Evolutionary conservation across 352 stramenopile species (phyloP).

Genomic region (Pythium insidiosum): DNA sequence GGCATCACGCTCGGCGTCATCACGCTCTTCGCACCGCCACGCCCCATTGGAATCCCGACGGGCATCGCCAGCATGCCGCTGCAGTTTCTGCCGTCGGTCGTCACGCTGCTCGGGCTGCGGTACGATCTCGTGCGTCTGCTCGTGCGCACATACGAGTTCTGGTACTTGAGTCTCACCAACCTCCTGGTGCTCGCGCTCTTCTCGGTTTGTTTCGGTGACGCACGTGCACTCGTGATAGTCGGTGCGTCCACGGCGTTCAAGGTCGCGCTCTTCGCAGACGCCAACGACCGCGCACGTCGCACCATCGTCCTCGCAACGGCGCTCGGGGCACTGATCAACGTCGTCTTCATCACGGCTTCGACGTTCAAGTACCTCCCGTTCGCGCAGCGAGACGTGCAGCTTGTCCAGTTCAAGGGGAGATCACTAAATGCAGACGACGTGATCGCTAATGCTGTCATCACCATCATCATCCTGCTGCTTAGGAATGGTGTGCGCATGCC

Average conservation of each 20-base stretch:
- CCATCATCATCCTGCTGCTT: slow-evolving; percentile 11
- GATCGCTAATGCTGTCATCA: slow-evolving; percentile 5
- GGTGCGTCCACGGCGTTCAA: slow-evolving; percentile 6
- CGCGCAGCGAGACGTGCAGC: slow-evolving; percentile 4
- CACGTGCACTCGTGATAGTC: slow-evolving; percentile 2
- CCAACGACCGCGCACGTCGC: slow-evolving; percentile 8
- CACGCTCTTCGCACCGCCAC: slow-evolving; percentile 6
- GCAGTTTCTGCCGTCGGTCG: slow-evolving; percentile 7
- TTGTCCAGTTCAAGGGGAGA: slow-evolving; percentile 2
- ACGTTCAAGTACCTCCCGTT: slow-evolving; percentile 8
- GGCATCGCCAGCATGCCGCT: slow-evolving; percentile 10
- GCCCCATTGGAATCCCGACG: slow-evolving; percentile 1
- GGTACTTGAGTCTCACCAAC: slow-evolving; percentile 15
- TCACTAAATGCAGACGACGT: slow-evolving; percentile 9
- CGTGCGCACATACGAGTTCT: slow-evolving; percentile 10
- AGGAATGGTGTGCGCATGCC: slow-evolving; percentile 11
- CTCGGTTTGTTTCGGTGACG: slow-evolving; percentile 8
- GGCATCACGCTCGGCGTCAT: slow-evolving; percentile 2
- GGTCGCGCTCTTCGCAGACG: slow-evolving; percentile 12
- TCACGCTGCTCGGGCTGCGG: slow-evolving; percentile 5
- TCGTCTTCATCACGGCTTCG: slow-evolving; percentile 3
- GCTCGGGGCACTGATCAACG: slow-evolving; percentile 4
- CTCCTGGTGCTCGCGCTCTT: slow-evolving; percentile 5
- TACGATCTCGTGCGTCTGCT: slow-evolving; percentile 9
- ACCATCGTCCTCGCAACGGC: slow-evolving; percentile 4